Conservation (phyloP, 805 yeast species). For the Debaryomyces castellii region DNA sequence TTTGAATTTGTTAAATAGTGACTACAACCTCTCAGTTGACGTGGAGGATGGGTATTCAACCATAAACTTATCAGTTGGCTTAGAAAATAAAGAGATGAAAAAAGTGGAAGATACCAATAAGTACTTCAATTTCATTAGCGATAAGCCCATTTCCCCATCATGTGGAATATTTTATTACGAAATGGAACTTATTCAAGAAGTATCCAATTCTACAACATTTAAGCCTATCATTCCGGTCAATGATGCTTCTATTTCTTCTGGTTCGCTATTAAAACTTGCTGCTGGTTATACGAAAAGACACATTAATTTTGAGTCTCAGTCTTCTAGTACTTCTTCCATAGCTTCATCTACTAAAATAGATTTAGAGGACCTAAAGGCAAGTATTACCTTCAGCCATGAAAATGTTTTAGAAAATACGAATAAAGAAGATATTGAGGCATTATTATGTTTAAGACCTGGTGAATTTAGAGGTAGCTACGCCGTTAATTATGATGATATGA, state of each 20-base stretch:
- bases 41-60: constrained; percentile 29
- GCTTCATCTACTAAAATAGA: constrained; percentile 19
- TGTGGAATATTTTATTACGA: constrained; percentile 44
- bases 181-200: constrained; percentile 33
- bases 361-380: constrained; percentile 28
- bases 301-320: constrained; percentile 20
- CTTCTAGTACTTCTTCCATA: constrained; percentile 3
- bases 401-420: constrained; percentile 11
- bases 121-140: constrained; percentile 38
- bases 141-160: constrained; percentile 30
- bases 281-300: constrained; percentile 33
- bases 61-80: constrained; percentile 20
- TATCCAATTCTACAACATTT: constrained; percentile 29
- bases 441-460: constrained; percentile 37
- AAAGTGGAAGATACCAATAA: constrained; percentile 6
- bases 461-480: constrained; percentile 42
- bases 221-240: constrained; percentile 32
- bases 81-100: neutral
- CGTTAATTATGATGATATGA: constrained; percentile 38
- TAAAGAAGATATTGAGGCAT: constrained; percentile 18
- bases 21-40: constrained; percentile 22
- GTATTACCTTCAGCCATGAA: constrained; percentile 22
- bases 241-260: constrained; percentile 34
- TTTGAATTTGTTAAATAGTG: constrained; percentile 20
- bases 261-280: constrained; percentile 29